These are phyloP conservation scores for Sistotremastrum suecicum DNA, from an alignment of 768 basidiomycete genomes.

Conservation along the genomic window DNA sequence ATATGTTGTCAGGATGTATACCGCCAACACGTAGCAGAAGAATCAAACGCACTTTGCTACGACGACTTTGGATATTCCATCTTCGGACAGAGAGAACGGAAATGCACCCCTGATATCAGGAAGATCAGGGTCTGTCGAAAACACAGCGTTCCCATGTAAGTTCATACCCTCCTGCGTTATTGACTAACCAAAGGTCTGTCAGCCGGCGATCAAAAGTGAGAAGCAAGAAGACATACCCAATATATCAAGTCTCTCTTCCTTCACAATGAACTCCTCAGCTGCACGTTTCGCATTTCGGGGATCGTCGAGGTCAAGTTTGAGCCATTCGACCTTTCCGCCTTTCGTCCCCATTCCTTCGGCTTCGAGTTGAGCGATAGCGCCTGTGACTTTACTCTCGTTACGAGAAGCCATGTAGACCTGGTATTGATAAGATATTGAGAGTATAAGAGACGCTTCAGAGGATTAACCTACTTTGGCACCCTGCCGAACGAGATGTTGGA, in stretches of 20 bases:
- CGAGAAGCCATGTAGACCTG: conserved; percentile 21
- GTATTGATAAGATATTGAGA: too few relatives aligned
- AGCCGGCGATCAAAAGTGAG: too few relatives aligned
- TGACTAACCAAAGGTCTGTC: too few relatives aligned
- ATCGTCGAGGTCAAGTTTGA: conserved; percentile 26
- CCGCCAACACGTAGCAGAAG: neutral
- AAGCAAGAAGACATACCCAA: conserved; percentile 17
- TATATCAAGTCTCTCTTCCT: conserved; percentile 30
- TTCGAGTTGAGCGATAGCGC: conserved; percentile 20
- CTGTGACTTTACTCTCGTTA: conserved; percentile 17
- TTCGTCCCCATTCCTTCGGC: conserved; percentile 16
- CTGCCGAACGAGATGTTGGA: neutral
- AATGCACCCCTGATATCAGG: too few relatives aligned
- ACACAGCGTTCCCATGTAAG: too few relatives aligned
- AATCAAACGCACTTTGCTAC: neutral
- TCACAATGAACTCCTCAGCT: conserved; percentile 23
- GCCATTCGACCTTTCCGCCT: conserved; percentile 20
- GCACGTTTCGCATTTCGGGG: conserved; percentile 19
- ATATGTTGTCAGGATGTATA: neutral
- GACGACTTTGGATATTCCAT: too few relatives aligned
- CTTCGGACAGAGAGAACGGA: too few relatives aligned
- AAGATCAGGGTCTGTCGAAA: too few relatives aligned
- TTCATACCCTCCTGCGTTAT: too few relatives aligned
- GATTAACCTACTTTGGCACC: conserved; percentile 7
- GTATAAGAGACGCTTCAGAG: too few relatives aligned